Conservation (phyloP, 108 stramenopile genomes). For the Chaetoceros muelleri region DNA sequence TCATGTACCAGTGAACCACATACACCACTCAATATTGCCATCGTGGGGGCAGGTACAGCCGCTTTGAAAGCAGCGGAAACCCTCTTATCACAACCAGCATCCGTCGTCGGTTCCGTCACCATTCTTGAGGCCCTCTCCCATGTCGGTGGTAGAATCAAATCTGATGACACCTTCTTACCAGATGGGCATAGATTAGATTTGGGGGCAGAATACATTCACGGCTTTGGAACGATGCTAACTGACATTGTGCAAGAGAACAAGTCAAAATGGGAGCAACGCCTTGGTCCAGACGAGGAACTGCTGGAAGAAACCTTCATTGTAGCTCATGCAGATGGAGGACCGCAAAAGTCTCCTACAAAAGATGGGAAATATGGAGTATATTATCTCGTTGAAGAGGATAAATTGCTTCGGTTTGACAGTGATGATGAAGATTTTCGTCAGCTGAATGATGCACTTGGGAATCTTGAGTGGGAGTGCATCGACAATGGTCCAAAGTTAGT, state of each 20-base stretch:
- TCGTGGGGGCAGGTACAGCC: not conserved
- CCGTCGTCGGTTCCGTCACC: conserved; percentile 1
- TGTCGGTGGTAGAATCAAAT: conserved; percentile 18
- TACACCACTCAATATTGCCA: no score
- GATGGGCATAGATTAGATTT: conserved; percentile 21
- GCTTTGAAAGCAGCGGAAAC: not conserved
- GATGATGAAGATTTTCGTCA: conserved; percentile 11
- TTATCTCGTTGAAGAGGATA: conserved; percentile 14
- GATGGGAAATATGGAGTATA: conserved; percentile 33
- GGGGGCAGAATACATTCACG: conserved; percentile 37
- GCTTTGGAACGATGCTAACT: conserved; percentile 16
- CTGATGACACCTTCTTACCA: conserved; percentile 6
- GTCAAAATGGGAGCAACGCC: not conserved
- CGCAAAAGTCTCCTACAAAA: conserved; percentile 11
- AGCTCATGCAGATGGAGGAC: conserved; percentile 32
- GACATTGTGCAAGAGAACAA: conserved; percentile 8
- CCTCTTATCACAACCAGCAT: not conserved
- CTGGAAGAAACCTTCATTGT: conserved; percentile 20
- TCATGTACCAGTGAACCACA: no score
- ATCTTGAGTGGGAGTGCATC: not conserved
- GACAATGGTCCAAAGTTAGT: not conserved
- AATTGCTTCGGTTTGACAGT: conserved; percentile 13
- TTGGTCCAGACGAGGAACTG: not conserved
- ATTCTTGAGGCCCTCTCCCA: conserved; percentile 17
- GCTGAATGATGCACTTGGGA: conserved; percentile 16